A percentile compares a stretch with the other conserved stretches of the same genome.
Conservation (phyloP, 768 basidiomycete genomes). For the Astraeus odoratus region DNA sequence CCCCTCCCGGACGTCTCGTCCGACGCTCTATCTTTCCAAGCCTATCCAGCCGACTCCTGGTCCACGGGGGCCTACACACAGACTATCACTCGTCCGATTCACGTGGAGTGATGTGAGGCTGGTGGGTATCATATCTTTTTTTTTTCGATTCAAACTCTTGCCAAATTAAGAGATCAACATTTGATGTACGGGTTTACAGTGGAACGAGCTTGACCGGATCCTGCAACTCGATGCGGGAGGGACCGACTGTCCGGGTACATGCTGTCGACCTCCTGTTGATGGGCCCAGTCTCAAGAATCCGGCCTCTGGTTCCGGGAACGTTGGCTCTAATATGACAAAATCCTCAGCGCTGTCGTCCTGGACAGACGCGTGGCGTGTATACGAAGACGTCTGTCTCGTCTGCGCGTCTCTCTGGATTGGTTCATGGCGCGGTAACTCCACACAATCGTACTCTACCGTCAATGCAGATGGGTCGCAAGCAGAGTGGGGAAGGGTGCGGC, state of each 20-base stretch:
- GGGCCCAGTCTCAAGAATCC: conserved; percentile 4
- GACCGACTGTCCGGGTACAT: conserved; percentile 20
- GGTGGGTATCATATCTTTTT: conserved; percentile 30
- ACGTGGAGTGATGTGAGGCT: conserved; percentile 81
- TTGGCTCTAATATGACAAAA: conserved; percentile 15
- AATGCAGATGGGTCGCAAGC: conserved; percentile 30
- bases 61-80: conserved; percentile 39
- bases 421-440: conserved; percentile 46
- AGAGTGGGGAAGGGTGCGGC: conserved; percentile 50
- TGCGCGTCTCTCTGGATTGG: conserved; percentile 83
- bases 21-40: conserved; percentile 59
- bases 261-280: conserved; percentile 28
- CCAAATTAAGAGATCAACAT: conserved; percentile 1
- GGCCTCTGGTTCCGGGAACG: neutral
- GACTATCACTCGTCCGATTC: conserved; percentile 60
- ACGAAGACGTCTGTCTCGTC: conserved; percentile 78
- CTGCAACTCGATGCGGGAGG: conserved; percentile 42
- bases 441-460: conserved; percentile 42
- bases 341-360: conserved; percentile 43
- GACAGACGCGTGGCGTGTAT: conserved; percentile 74
- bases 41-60: conserved; percentile 29
- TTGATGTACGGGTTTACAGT: conserved; percentile 34
- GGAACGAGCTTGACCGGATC: conserved; percentile 72
- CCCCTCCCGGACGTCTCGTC: conserved; percentile 52
- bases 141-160: too few relatives aligned